These are phyloP conservation scores for Lyophyllum shimeji DNA, from an alignment of 768 basidiomycete genomes.

Conservation along the genomic window DNA sequence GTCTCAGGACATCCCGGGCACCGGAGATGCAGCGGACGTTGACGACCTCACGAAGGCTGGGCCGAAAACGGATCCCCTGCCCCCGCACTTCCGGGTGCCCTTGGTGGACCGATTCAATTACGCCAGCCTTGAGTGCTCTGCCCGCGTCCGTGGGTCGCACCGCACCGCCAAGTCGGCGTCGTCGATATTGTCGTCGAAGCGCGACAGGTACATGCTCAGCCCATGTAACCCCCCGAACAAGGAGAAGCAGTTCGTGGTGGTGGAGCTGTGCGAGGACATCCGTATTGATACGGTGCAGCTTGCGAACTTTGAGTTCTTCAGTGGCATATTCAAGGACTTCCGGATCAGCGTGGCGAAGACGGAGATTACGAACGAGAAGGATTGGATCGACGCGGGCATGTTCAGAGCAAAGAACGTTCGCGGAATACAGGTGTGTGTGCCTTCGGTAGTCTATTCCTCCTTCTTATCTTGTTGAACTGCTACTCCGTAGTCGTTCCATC, in stretches of 20 bases:
- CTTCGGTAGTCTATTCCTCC: background rate
- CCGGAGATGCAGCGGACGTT: constrained; percentile 16
- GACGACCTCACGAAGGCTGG: constrained; percentile 18
- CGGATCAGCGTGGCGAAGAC: constrained; percentile 85
- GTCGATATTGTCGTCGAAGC: constrained; percentile 84
- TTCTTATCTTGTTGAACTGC: background rate
- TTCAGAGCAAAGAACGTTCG: constrained; percentile 88
- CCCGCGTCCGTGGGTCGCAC: constrained; percentile 85
- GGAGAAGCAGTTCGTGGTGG: constrained; percentile 75
- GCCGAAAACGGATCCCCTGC: constrained; percentile 32
- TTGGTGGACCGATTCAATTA: constrained; percentile 92
- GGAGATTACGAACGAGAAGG: constrained; percentile 57
- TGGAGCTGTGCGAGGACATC: constrained; percentile 98
- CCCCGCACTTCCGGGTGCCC: constrained; percentile 71
- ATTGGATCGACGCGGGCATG: constrained; percentile 74
- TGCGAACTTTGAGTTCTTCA: constrained; percentile 98
- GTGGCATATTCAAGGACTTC: constrained; percentile 93
- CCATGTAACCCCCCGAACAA: constrained; percentile 69
- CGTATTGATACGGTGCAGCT: constrained; percentile 94
- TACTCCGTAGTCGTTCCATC: constrained; percentile 66
- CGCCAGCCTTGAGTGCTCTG: constrained; percentile 89
- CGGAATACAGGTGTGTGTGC: constrained; percentile 80
- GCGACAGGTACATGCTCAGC: constrained; percentile 95
- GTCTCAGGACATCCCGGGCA: constrained; percentile 9
- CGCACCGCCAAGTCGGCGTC: constrained; percentile 78